These are phyloP conservation scores for Colletotrichum sublineola DNA, from an alignment of 2,329 filamentous ascomycete species.

Conservation along the genomic window DNA sequence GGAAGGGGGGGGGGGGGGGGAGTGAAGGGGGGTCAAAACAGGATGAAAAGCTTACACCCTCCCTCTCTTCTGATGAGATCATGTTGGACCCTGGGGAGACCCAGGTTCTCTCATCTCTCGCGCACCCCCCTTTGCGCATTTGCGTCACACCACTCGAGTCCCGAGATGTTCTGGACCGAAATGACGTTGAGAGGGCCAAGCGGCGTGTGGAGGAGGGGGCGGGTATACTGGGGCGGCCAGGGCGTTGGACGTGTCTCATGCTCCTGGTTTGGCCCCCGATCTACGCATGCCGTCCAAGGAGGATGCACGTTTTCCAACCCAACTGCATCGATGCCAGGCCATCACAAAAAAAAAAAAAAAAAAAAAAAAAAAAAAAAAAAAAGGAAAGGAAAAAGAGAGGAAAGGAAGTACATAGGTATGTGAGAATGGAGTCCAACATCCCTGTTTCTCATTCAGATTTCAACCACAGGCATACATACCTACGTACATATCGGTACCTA, in stretches of 20 bases:
- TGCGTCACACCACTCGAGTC: constrained; percentile 40
- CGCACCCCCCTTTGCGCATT: constrained; percentile 9
- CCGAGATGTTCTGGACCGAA: constrained; percentile 39
- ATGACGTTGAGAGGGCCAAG: constrained; percentile 49
- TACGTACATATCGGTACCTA: too few relatives aligned
- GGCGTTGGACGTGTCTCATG: constrained; percentile 38
- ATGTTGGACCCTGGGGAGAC: constrained; percentile 43
- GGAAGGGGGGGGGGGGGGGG: neutral
- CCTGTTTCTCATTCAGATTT: constrained; percentile 31
- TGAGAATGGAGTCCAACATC: constrained; percentile 23
- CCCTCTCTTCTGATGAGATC: constrained; percentile 42
- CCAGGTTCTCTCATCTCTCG: constrained; percentile 9
- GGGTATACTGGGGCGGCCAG: constrained; percentile 35
- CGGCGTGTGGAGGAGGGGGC: constrained; percentile 35
- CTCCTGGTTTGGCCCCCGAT: constrained; percentile 35
- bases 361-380: neutral
- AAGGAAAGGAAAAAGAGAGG: neutral
- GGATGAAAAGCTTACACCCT: constrained; percentile 42
- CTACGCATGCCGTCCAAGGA: constrained; percentile 25
- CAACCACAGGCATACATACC: constrained; percentile 5
- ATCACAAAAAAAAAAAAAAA: too few relatives aligned
- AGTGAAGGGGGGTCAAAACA: constrained; percentile 35
- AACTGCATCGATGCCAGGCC: neutral
- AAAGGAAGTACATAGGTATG: neutral
- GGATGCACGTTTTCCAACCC: constrained; percentile 10